Evolutionary conservation across 2,329 filamentous ascomycete genomes (phyloP).

Genomic region (Aureobasidium sp.): DNA sequence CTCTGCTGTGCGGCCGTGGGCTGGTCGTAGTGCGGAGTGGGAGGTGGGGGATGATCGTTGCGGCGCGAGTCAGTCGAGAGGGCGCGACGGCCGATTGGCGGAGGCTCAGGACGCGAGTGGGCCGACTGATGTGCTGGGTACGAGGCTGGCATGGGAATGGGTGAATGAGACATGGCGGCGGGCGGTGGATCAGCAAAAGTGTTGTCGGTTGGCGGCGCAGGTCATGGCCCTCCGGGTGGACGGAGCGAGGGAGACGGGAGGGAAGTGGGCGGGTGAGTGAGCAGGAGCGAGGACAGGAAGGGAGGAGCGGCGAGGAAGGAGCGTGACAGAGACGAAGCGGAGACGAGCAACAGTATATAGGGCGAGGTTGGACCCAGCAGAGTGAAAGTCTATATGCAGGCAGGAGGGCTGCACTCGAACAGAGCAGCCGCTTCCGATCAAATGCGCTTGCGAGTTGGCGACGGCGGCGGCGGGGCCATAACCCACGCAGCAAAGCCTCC

Average conservation of each 20-base stretch:
- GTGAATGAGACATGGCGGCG: constrained; percentile 1
- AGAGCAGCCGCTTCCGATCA: constrained; percentile 8
- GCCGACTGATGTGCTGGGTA: neutral
- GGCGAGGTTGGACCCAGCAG: neutral
- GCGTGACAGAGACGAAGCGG: neutral
- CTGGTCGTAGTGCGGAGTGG: neutral
- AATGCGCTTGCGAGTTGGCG: neutral
- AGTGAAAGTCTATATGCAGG: constrained; percentile 8
- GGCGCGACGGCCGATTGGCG: neutral
- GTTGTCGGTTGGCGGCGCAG: neutral
- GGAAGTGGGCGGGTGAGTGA: neutral
- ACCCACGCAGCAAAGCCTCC: neutral
- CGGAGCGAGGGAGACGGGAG: neutral
- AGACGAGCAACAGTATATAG: constrained; percentile 5
- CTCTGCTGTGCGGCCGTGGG: constrained; percentile 3
- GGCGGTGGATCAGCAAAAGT: neutral
- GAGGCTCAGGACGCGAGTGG: neutral
- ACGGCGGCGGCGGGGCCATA: neutral
- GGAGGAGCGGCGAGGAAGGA: neutral
- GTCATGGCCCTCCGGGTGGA: neutral
- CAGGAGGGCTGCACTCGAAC: constrained; percentile 4
- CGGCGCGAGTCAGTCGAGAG: constrained; percentile 8
- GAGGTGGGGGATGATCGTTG: neutral
- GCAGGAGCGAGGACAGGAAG: neutral
- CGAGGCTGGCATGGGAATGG: neutral